Percentiles rank a stretch among this genome's conserved stretches.
Conservation (phyloP, 2,329 filamentous ascomycete genomes). For the Pseudophaeomoniella oleicola region DNA sequence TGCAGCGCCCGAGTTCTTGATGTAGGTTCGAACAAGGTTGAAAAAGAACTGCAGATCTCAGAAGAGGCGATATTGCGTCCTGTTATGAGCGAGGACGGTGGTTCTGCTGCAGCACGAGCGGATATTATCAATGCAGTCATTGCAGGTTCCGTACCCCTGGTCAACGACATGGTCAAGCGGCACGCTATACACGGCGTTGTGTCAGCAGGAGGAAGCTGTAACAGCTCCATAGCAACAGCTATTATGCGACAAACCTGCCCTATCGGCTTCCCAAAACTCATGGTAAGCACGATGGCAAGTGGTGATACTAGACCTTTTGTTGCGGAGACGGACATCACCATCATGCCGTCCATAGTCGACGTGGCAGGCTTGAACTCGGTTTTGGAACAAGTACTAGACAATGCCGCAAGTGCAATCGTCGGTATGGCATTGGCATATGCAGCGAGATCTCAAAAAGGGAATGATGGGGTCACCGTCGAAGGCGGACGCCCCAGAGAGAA, state of each 20-base stretch:
- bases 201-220: constrained; percentile 47
- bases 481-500: constrained; percentile 13
- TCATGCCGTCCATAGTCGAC: constrained; percentile 60
- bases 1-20: constrained; percentile 36
- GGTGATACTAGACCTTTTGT: constrained; percentile 52
- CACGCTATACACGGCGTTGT: constrained; percentile 40
- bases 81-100: not conserved
- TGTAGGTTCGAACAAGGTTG: constrained; percentile 31
- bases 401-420: constrained; percentile 46
- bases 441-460: constrained; percentile 3
- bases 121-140: constrained; percentile 43
- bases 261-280: constrained; percentile 54
- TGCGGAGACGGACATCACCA: constrained; percentile 51
- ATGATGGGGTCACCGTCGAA: constrained; percentile 3
- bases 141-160: constrained; percentile 26
- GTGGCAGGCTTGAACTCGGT: constrained; percentile 51
- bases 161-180: constrained; percentile 24
- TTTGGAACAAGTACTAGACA: constrained; percentile 41
- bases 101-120: not conserved
- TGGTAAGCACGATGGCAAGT: constrained; percentile 55
- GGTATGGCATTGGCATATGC: constrained; percentile 41
- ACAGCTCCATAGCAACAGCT: constrained; percentile 44
- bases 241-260: constrained; percentile 46
- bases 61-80: not conserved
- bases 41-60: not conserved